Percentiles rank a stretch among this genome's conserved stretches.
These are phyloP conservation scores for Akanthomyces dipterigenus DNA, from an alignment of 2,329 filamentous ascomycete genomes.

Conservation along the genomic window DNA sequence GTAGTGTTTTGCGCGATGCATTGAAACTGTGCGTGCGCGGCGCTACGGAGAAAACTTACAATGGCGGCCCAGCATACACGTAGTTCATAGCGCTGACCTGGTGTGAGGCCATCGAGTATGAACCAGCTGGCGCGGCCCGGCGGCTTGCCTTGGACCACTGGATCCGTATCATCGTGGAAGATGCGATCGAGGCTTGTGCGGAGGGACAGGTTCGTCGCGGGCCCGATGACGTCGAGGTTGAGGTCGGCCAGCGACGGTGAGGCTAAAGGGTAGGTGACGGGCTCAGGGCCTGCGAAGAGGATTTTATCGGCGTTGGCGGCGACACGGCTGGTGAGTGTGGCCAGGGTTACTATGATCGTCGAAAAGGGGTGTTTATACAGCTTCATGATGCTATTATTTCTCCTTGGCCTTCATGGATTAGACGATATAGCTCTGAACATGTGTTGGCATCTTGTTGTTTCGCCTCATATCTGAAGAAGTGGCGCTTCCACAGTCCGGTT, in stretches of 20 bases:
- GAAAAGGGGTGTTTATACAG: neutral
- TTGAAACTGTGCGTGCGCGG: too few relatives aligned
- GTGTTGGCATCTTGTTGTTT: neutral
- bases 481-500: neutral
- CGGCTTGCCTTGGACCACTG: slow-evolving; percentile 22
- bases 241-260: slow-evolving; percentile 44
- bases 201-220: slow-evolving; percentile 43
- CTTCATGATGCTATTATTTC: neutral
- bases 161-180: slow-evolving; percentile 50
- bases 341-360: slow-evolving; percentile 5
- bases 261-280: slow-evolving; percentile 43
- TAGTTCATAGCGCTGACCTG: slow-evolving; percentile 77
- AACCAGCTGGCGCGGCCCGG: slow-evolving; percentile 69
- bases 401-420: neutral
- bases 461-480: neutral
- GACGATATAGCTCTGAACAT: neutral
- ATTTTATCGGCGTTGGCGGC: slow-evolving; percentile 81
- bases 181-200: slow-evolving; percentile 58
- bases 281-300: slow-evolving; percentile 71
- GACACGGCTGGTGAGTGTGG: slow-evolving; percentile 13
- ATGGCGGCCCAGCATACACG: slow-evolving; percentile 90
- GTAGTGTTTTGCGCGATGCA: neutral
- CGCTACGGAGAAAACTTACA: slow-evolving; percentile 46
- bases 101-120: slow-evolving; percentile 62
- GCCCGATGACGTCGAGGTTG: slow-evolving; percentile 58